A percentile compares a stretch with the other conserved stretches of the same genome.
Evolutionary conservation across 192 early-diverging fungal species (phyloP).

Genomic region (Backusella mclennaniae): DNA sequence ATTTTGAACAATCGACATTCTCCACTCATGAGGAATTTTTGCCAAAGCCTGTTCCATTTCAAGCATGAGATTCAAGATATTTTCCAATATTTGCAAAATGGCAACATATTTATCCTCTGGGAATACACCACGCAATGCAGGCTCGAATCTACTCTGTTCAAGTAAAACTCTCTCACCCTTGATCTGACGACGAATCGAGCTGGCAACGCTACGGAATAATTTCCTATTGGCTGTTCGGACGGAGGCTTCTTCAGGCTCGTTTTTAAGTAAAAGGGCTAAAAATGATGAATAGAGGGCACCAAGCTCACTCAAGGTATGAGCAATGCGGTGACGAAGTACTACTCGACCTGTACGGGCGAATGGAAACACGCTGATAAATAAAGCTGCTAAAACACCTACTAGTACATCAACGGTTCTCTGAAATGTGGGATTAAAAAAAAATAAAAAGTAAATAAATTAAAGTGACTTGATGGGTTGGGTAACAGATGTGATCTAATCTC

Average conservation of each 20-base stretch:
- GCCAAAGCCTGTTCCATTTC: slow-evolving; percentile 32
- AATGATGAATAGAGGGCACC: slow-evolving; percentile 37
- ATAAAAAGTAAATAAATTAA: background rate
- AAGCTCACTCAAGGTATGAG: slow-evolving; percentile 31
- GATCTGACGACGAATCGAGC: slow-evolving; percentile 33
- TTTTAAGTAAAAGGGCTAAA: slow-evolving; percentile 31
- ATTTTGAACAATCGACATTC: slow-evolving; percentile 17
- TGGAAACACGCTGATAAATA: slow-evolving; percentile 33
- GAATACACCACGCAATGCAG: slow-evolving; percentile 35
- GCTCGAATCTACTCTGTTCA: slow-evolving; percentile 39
- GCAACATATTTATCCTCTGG: slow-evolving; percentile 25
- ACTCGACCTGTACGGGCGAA: slow-evolving; percentile 37
- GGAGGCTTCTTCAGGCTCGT: background rate
- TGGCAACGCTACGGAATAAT: slow-evolving; percentile 29
- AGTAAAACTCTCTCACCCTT: slow-evolving; percentile 29
- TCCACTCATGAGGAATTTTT: slow-evolving; percentile 31
- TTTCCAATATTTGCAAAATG: slow-evolving; percentile 35
- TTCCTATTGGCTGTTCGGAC: slow-evolving; percentile 13
- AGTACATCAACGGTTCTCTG: slow-evolving; percentile 33
- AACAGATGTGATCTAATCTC: background rate
- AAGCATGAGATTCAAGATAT: slow-evolving; percentile 32
- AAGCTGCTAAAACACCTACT: slow-evolving; percentile 30
- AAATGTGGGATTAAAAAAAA: background rate
- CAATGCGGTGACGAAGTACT: slow-evolving; percentile 30
- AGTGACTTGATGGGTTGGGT: background rate